Percentiles rank a stretch among this genome's conserved stretches.
Conservation (phyloP, 2,329 filamentous ascomycete genomes). For the Arthrocladium fulminans region DNA sequence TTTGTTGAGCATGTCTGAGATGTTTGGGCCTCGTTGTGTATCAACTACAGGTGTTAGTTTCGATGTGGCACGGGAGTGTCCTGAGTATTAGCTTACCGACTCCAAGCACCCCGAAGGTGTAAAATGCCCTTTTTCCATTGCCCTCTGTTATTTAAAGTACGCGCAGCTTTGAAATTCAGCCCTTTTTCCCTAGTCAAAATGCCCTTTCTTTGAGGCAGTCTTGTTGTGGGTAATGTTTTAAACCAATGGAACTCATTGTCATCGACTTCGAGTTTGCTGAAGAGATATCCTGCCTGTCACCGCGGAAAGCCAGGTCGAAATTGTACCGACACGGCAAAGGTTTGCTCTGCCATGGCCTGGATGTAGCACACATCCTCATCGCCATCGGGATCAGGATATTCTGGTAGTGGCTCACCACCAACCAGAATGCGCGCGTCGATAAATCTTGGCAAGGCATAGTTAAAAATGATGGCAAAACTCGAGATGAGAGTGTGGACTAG, state of each 20-base stretch:
- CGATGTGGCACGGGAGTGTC: background rate
- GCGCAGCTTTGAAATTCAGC: background rate
- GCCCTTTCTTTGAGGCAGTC: background rate
- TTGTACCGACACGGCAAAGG: conserved; percentile 1
- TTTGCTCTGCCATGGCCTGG: conserved; percentile 7
- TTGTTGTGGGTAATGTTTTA: background rate
- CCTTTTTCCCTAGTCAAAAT: background rate
- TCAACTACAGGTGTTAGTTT: background rate
- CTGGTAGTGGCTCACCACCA: conserved; percentile 7
- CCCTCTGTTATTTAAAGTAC: background rate
- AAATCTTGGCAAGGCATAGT: conserved; percentile 9
- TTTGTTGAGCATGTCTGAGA: background rate
- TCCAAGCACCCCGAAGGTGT: background rate
- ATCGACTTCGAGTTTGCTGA: background rate
- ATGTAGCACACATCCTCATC: background rate
- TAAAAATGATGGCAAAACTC: background rate
- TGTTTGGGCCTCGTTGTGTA: background rate
- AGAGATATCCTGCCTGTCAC: background rate
- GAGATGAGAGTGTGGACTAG: background rate
- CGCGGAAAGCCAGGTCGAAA: conserved; percentile 9
- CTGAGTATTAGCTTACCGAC: background rate
- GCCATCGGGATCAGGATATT: conserved; percentile 9
- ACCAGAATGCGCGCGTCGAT: conserved; percentile 11
- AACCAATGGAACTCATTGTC: background rate
- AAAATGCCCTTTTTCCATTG: background rate